Evolutionary conservation across 2,329 filamentous ascomycete genomes (phyloP), one percentile per base, ranked within the genome.

Genomic region (Penicillium brasilianum): DNA sequence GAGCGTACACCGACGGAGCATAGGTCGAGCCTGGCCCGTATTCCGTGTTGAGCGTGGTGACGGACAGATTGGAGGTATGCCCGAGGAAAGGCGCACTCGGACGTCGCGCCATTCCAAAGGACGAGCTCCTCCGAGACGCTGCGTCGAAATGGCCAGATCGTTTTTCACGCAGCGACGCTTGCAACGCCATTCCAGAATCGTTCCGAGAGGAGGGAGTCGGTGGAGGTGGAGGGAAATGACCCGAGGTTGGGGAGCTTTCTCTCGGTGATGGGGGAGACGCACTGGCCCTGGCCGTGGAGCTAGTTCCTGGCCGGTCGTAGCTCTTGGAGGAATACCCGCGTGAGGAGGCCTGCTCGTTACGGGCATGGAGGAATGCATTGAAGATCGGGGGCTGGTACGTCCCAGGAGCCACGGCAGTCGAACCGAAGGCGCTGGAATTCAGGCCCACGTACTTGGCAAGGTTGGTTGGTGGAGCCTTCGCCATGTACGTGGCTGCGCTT

Each of bases 111-210:
- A 93, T 83, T 32, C 90, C 91, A 77, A 97, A 96, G 1, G 93
- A 96, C n/a, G 93, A 96, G 80, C 93, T 97, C 66, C 94, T 87
- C 61, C 93, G 87, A n/a, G 90, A 90, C 66, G 82, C 78, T 59
- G 90, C 87, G 71, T 95, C 91, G 68, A 98, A 97, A 74, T 97
- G 92, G 1, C 91, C 93, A 3, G 95, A 98, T 55, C 94, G 87
- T 81, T 98, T 99, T 78, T 98, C 95, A 34, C 93, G 88, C 59
- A 99, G 82, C 4, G 92, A 96, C 18, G 91, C 88, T 64, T 93
- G 89, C 58, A 97, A 82, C 37, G 92, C 91, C 76, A 95, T 96
- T 1, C 92, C 94, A 4, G 94, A 97, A 73, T 99, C 95, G 71
- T 90, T 96, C 16, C 93, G 86, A 6, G 93, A 96, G n/a, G 91